phyloP scores from a whole-genome alignment of 2,329 filamentous ascomycete genomes.

The Chaetomiaceae sp. region DNA sequence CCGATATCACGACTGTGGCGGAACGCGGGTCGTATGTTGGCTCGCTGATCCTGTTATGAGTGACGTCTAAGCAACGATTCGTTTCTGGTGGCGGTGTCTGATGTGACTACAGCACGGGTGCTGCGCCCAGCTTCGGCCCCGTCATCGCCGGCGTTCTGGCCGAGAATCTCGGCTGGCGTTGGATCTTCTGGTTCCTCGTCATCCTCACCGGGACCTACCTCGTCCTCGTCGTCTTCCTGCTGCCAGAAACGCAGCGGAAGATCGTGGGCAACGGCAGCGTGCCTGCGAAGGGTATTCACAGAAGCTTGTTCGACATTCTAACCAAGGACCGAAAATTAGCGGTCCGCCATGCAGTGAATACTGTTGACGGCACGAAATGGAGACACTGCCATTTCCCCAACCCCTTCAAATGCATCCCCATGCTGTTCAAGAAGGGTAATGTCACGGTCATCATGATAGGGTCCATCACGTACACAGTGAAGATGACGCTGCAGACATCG shows the following conservation, averaged over 20 bases:
- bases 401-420: slow-evolving; percentile 19
- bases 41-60: background rate
- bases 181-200: slow-evolving; percentile 48
- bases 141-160: slow-evolving; percentile 45
- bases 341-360: background rate
- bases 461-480: slow-evolving; percentile 34
- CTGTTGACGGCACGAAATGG: no score
- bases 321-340: no score
- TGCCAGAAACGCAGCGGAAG: slow-evolving; percentile 35
- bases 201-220: slow-evolving; percentile 33
- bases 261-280: background rate
- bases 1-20: slow-evolving; percentile 55
- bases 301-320: background rate
- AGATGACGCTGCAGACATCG: slow-evolving; percentile 37
- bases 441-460: background rate
- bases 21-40: slow-evolving; percentile 48
- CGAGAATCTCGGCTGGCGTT: slow-evolving; percentile 44
- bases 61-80: no score
- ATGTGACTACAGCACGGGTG: no score
- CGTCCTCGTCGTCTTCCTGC: slow-evolving; percentile 33
- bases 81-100: no score
- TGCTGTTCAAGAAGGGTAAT: background rate
- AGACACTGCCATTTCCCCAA: background rate
- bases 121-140: slow-evolving; percentile 33
- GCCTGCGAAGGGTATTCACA: background rate